Base-by-base conservation (phyloP, 257 asterid species). In the Linaria vulgaris region DNA sequence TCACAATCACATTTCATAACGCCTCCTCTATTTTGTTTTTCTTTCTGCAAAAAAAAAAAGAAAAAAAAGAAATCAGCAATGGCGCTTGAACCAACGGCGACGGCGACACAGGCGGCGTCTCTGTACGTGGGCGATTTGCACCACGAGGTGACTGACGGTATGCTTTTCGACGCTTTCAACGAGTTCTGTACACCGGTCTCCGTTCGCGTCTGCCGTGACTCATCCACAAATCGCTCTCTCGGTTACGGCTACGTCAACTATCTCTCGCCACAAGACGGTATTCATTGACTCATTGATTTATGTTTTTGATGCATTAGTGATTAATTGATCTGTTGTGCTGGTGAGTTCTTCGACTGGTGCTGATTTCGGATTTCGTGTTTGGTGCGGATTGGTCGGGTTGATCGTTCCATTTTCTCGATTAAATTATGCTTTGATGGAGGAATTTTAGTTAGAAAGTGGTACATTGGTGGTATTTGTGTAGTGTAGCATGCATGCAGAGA, bases 51-150 rank as follows among this genome's bases (percentile, higher is more conserved):
- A 13, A n/a, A n/a, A n/a, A n/a, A n/a, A n/a, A n/a, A n/a, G n/a
- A n/a, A n/a, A n/a, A n/a, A n/a, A n/a, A n/a, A n/a, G n/a, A n/a
- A 47, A 59, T 14, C 22, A 12, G 0, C 12, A 17, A 81, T 81
- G 87, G 82, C 82, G 69, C 54, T 55, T 57, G 83, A 68, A 63
- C 22, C 66, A 41, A 25, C 71, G 50, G 65, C 43, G 2, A 46
- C 74, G 61, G 74, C 74, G 37, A 48, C n/a, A 5, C 68, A 64
- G 24, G 78, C 78, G 24, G 78, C 78, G 71, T 77, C 85, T 24
- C 82, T 82, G 50, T 82, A 82, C 73, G 86, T 82, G 14, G 88
- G 86, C 17, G 88, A 80, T 72, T 62, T 82, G 74, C 82, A 69
- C 6, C 71, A 17, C 17, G 86, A 77, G 56, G 80, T 80, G 55